A percentile compares a stretch with the other conserved stretches of the same genome.
phyloP scores from a whole-genome alignment of 2,329 filamentous ascomycete species.

The Xylariaceae sp. region DNA sequence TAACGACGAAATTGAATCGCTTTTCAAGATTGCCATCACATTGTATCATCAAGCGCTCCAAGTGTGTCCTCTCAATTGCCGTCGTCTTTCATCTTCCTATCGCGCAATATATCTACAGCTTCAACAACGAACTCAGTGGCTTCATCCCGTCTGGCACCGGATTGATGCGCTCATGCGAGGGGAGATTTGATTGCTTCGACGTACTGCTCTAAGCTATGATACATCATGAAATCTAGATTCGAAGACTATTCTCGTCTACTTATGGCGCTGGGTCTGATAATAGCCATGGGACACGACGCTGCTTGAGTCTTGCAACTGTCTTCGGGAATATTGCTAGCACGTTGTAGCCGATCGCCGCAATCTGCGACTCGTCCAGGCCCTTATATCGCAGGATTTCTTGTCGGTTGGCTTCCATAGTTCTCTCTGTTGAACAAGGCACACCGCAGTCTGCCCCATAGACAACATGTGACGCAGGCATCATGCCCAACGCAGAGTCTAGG shows the following conservation, averaged over 20 bases:
- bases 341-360: not conserved
- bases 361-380: not conserved
- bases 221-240: not conserved
- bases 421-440: conserved; percentile 3
- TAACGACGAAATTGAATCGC: not conserved
- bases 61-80: not conserved
- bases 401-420: not conserved
- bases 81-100: not conserved
- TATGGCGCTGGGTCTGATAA: not conserved
- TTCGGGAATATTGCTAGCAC: not conserved
- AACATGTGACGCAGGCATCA: not conserved
- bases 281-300: not conserved
- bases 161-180: not conserved
- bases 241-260: not conserved
- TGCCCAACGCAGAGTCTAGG: not conserved
- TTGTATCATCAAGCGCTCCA: not conserved
- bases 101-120: not conserved
- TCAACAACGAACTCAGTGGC: not conserved
- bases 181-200: not conserved
- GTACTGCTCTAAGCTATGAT: not conserved
- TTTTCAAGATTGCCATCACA: not conserved
- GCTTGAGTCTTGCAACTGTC: not conserved
- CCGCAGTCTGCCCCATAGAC: conserved; percentile 6
- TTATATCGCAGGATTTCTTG: not conserved
- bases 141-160: not conserved